Conservation (phyloP, 2,329 filamentous ascomycete species). For the Mycocentrospora acerina region DNA sequence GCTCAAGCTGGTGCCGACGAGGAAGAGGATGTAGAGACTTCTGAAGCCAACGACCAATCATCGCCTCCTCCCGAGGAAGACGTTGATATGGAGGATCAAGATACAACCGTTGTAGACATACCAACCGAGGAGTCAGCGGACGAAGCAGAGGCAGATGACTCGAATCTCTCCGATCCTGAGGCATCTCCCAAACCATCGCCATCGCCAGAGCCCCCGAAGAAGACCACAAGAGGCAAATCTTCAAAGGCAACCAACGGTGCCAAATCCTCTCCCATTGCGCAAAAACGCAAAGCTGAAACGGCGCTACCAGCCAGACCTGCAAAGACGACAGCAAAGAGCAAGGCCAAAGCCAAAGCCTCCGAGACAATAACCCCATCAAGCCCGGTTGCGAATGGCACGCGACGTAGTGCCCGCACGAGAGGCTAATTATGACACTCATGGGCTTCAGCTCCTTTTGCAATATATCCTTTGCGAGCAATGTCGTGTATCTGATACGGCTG, state of each 20-base stretch:
- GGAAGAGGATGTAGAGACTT: slow-evolving; percentile 18
- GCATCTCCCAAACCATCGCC: slow-evolving; percentile 17
- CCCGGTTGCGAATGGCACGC: slow-evolving; percentile 16
- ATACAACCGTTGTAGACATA: neutral
- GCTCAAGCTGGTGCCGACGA: slow-evolving; percentile 30
- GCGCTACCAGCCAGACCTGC: slow-evolving; percentile 9
- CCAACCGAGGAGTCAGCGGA: neutral
- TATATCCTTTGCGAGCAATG: neutral
- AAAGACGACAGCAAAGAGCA: slow-evolving; percentile 14
- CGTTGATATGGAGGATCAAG: slow-evolving; percentile 31
- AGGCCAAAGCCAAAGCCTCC: slow-evolving; percentile 17
- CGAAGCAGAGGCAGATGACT: slow-evolving; percentile 11
- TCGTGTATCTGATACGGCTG: too few relatives aligned
- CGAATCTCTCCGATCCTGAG: slow-evolving; percentile 16
- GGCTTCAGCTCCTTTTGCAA: neutral
- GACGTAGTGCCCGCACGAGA: slow-evolving; percentile 23
- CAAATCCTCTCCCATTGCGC: slow-evolving; percentile 12
- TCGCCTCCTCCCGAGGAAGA: slow-evolving; percentile 25
- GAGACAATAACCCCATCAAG: slow-evolving; percentile 11
- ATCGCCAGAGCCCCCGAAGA: slow-evolving; percentile 18
- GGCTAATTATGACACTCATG: slow-evolving; percentile 3
- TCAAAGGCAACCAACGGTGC: slow-evolving; percentile 19
- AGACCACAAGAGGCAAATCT: slow-evolving; percentile 13
- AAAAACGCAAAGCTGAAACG: slow-evolving; percentile 16
- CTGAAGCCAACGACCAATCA: slow-evolving; percentile 13